Base-by-base conservation (phyloP, 495 filamentous ascomycete species). In the Hypoxylon cercidicola region DNA sequence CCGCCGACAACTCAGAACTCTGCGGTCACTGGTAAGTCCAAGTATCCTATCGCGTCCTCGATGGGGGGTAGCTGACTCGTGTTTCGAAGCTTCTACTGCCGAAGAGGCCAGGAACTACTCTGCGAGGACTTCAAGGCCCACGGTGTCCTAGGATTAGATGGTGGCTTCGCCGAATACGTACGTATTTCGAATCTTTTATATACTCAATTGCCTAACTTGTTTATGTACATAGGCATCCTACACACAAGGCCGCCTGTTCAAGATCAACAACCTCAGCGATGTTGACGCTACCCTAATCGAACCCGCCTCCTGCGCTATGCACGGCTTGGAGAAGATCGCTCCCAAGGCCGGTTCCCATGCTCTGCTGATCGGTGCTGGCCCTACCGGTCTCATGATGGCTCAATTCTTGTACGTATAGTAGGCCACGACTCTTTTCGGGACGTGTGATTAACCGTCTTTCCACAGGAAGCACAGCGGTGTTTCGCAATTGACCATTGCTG, bases 241-340 rank as follows among this genome's bases (percentile, higher is more conserved):
- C 66, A 75, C 80, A 62, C 87, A 86, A 51, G 84, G 84, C 54
- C 84, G 88, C 64, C 85, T 90, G 13, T 90, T 90, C 79, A 85
- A 86, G 76, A 85, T 91, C 75, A 78, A 89, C 62, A 88, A 90
- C 74, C 77, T 91, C 44, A 84, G 81, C 46, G 86, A 90, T 61
- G 79, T 90, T 46, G 87, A 90, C 39, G 89, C 88, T n/a, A 90
- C 88, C 16, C 80, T 91, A 20, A 81, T 91, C 50, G 89, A 91
- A 71, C 88, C 89, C 9, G 88, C 88, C 10, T 89, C 89, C 4
- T 90, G 88, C 65, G 88, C 89, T 21, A 83, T 84, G 39, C 89
- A 91, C 64, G 89, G 88, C 23, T 77, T 90, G 21, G 89, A 91
- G 70, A 89, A 87, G 79, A 91, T 91, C 63, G 82, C 84, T 0